These are phyloP conservation scores for Rhodotorula sp. DNA, from an alignment of 1,284 basidiomycete genomes.

Conservation along the genomic window DNA sequence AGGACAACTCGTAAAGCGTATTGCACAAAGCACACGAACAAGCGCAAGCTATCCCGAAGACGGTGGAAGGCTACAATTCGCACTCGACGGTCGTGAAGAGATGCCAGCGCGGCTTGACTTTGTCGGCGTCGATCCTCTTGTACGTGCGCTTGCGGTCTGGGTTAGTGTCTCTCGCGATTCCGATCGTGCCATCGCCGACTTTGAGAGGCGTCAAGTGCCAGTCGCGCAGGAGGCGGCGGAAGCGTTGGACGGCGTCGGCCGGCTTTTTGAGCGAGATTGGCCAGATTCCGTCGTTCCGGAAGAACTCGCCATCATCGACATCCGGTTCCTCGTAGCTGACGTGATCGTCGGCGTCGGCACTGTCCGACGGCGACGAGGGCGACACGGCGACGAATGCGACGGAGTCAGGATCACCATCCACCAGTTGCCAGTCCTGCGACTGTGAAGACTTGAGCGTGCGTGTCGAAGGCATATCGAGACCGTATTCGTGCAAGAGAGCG, in stretches of 20 bases:
- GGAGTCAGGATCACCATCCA: background rate
- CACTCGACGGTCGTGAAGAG: background rate
- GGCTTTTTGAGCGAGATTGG: background rate
- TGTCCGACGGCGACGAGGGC: background rate
- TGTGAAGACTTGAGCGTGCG: background rate
- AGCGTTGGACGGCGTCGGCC: background rate
- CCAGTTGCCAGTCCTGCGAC: background rate
- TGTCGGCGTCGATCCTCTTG: background rate
- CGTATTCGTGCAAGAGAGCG: background rate
- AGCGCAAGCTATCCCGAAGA: background rate
- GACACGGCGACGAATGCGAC: too few relatives aligned
- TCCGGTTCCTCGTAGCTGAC: too few relatives aligned
- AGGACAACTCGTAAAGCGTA: too few relatives aligned
- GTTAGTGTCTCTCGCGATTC: background rate
- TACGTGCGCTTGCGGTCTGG: too few relatives aligned
- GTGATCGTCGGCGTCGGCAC: too few relatives aligned
- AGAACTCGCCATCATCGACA: too few relatives aligned
- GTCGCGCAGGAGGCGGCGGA: background rate
- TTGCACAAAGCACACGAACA: too few relatives aligned
- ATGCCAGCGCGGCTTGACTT: background rate
- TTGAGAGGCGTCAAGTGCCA: background rate
- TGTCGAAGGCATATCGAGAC: background rate
- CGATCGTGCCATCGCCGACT: background rate
- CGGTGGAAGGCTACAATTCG: background rate
- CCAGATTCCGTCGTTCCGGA: background rate